phyloP scores from a whole-genome alignment of 208 protist genomes.

The Phytomonas sp. region DNA sequence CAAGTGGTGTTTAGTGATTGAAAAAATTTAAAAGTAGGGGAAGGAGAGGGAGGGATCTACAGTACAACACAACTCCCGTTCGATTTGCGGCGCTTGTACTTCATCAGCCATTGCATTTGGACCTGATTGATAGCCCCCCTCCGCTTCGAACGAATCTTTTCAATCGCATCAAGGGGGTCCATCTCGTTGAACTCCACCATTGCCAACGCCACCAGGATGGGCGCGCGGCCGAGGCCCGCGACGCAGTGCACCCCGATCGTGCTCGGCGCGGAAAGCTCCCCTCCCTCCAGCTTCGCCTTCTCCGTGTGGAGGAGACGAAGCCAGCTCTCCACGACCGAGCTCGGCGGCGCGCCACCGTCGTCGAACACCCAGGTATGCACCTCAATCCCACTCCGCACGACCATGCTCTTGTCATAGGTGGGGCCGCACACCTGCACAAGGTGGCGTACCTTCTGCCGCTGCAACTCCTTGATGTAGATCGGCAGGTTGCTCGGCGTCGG shows the following conservation, averaged over 20 bases:
- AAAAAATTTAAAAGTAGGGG: not conserved
- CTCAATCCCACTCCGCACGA: constrained; percentile 64
- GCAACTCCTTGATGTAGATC: constrained; percentile 85
- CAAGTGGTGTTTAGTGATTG: constrained; percentile 2
- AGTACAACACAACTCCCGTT: constrained; percentile 48
- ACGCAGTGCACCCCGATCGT: constrained; percentile 90
- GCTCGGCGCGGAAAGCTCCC: constrained; percentile 13
- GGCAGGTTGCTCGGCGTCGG: constrained; percentile 81
- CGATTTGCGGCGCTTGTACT: constrained; percentile 68
- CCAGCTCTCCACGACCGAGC: constrained; percentile 73
- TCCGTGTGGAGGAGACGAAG: constrained; percentile 70
- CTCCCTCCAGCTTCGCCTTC: constrained; percentile 16
- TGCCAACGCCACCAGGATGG: constrained; percentile 88
- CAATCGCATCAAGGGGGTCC: constrained; percentile 74
- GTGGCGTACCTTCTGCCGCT: constrained; percentile 66
- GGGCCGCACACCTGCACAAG: constrained; percentile 83
- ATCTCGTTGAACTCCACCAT: constrained; percentile 82
- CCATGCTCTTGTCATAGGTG: constrained; percentile 63
- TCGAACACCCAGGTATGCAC: constrained; percentile 87
- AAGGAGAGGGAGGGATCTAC: constrained; percentile 24
- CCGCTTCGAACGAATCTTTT: constrained; percentile 68
- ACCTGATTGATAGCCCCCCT: constrained; percentile 87
- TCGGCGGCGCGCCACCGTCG: constrained; percentile 83
- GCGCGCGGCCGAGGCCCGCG: constrained; percentile 87
- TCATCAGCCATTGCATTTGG: constrained; percentile 86